Base-by-base conservation (phyloP, 257 asterid genomes). In the Coffea eugenioides region DNA sequence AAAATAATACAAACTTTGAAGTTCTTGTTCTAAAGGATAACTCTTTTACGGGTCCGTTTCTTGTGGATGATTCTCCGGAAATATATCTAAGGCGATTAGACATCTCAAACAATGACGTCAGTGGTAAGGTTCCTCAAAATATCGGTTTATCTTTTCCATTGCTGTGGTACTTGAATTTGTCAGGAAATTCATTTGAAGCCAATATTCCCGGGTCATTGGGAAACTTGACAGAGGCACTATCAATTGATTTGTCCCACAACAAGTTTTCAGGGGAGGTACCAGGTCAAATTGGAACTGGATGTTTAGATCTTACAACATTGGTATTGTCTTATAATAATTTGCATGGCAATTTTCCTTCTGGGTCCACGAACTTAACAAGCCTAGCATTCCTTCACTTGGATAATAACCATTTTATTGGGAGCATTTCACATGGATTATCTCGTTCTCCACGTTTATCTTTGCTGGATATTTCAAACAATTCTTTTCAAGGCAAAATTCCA, bases 231-330 rank as follows among this genome's bases (percentile, higher is more conserved):
- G 56, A 31, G 21, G 34, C 31, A 57, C 5, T 2, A 10, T 4
- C 21, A 6, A 56, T 80, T 16, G 83, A 80, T 59, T 70, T 74
- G 56, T 74, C 83, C 21, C 43, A 48, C 67, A 80, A 80, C 48
- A 25, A 27, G 61, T 74, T 80, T 57, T 51, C 43, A 10, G 76
- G 81, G 8, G n/a, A 41, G 59, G 46, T 75, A 15, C 79, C 79
- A 21, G 15, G 52, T 4, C 23, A 57, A 51, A 75, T 75, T 39
- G 71, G 18, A 27, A 73, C 43, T 51, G 65, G 65, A 49, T 27
- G 77, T 15, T 2, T 31, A 27, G 25, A 0, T 13, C 66, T 73
- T 41, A 8, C 13, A 8, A 1, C 0, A 31, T 15, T 73, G 39
- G 3, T 52, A 0, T 39, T 73, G 15, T 73, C 77, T 9, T 2